Evolutionary conservation across 441 rosid species (phyloP), one percentile per base, ranked within the genome.

Genomic region (Euphorbia schlechtendalii): DNA sequence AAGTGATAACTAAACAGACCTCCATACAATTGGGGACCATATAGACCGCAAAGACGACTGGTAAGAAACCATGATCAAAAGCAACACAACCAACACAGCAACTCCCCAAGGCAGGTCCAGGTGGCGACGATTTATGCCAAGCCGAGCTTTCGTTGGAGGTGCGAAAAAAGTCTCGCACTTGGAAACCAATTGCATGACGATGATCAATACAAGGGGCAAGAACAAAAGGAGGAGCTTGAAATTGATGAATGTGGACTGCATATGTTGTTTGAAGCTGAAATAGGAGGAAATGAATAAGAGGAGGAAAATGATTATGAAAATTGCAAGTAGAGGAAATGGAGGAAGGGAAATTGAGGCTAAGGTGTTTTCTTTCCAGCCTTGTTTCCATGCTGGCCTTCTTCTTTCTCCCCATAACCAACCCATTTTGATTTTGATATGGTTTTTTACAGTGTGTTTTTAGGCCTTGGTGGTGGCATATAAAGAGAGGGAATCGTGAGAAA

Each of bases 11-110:
- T 49, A 79, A 51, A 24, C 0, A 32, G 70, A 63, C 28, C 72
- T 71, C 85, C 80, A 78, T 24, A 78, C 58, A 52, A 46, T 61
- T 0, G 88, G 86, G 34, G 68, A 75, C 89, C 90, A 86, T 68
- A 83, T 69, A 61, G 92, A 83, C 76, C 77, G 89, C 45, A 87
- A 73, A 32, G 81, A 79, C 0, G 96, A 82, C 69, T 81, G 96
- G 65, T 76, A 81, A 67, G 84, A 83, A 22, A 84, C 79, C 80
- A 89, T 69, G 52, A 87, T 38, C 71, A 87, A 81, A 59, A 86
- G 68, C 77, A 86, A 49, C 30, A 76, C 54, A 24, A 89, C 73
- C 78, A 87, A 63, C 64, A 71, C 34, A 56, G 62, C 62, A 43
- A 81, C 61, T 10, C 87, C 84, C 92, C 95, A 89, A 0, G 88